Conservation (phyloP, 2,329 filamentous ascomycete genomes). For the Corynespora cassiicola region DNA sequence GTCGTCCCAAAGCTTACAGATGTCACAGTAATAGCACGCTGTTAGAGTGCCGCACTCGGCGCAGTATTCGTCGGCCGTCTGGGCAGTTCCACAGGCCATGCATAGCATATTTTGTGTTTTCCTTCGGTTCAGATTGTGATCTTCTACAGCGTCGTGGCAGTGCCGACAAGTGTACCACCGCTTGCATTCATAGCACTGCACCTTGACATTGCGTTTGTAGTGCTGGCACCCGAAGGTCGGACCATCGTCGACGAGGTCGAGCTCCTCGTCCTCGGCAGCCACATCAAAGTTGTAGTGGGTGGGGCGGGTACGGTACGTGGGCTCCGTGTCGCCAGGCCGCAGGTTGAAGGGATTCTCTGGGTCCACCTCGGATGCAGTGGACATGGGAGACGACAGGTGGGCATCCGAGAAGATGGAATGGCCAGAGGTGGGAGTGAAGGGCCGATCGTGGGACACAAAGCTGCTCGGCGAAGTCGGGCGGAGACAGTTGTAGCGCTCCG, state of each 20-base stretch:
- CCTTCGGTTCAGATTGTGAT: slow-evolving; percentile 78
- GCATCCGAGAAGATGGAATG: slow-evolving; percentile 42
- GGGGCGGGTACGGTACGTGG: slow-evolving; percentile 33
- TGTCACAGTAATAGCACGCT: slow-evolving; percentile 89
- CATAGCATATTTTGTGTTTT: slow-evolving; percentile 96
- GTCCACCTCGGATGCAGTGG: slow-evolving; percentile 40
- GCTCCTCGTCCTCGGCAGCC: slow-evolving; percentile 53
- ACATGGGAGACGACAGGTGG: slow-evolving; percentile 42
- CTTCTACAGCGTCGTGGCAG: slow-evolving; percentile 85
- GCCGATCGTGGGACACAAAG: slow-evolving; percentile 46
- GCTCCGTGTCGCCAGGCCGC: slow-evolving; percentile 37
- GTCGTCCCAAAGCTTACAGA: slow-evolving; percentile 98
- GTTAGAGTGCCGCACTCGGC: slow-evolving; percentile 76
- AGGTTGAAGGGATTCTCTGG: slow-evolving; percentile 43
- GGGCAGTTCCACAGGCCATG: slow-evolving; percentile 89
- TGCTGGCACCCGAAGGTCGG: slow-evolving; percentile 79
- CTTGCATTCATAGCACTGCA: slow-evolving; percentile 89
- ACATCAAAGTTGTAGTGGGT: slow-evolving; percentile 41
- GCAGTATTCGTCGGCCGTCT: slow-evolving; percentile 81
- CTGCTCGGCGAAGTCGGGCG: slow-evolving; percentile 46
- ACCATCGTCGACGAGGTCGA: slow-evolving; percentile 57
- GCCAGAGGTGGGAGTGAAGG: slow-evolving; percentile 44
- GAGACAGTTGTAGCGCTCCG: slow-evolving; percentile 51
- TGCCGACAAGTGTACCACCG: slow-evolving; percentile 95
- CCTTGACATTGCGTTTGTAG: slow-evolving; percentile 93